Percentiles rank a stretch among this genome's conserved stretches.
phyloP scores from a whole-genome alignment of 2,329 filamentous ascomycete species.

The Sclerotinia nivalis region DNA sequence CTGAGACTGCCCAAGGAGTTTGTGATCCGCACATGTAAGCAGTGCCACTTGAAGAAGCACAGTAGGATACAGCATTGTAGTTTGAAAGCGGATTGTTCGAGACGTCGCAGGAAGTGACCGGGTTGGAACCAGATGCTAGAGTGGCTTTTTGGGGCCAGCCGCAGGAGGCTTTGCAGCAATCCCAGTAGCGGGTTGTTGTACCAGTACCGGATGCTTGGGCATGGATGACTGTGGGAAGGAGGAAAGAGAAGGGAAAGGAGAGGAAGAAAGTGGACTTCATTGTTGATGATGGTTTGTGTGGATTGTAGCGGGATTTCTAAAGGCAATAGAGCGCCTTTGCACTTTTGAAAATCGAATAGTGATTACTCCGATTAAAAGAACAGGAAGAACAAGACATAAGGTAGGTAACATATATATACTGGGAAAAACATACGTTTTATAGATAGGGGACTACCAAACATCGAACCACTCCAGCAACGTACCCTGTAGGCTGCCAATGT shows the following conservation, averaged over 20 bases:
- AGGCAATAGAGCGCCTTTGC: background rate
- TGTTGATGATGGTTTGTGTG: background rate
- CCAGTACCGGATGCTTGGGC: constrained; percentile 33
- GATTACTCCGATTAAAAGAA: background rate
- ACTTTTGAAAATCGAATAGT: background rate
- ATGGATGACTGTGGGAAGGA: constrained; percentile 30
- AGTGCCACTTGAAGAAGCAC: constrained; percentile 50
- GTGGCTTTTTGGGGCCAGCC: constrained; percentile 59
- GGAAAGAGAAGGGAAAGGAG: constrained; percentile 25
- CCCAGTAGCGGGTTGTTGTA: constrained; percentile 53
- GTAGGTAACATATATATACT: background rate
- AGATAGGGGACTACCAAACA: background rate
- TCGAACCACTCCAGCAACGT: background rate
- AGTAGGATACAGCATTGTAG: constrained; percentile 52
- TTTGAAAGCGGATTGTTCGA: constrained; percentile 56
- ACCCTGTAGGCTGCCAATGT: background rate
- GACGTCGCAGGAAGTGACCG: constrained; percentile 41
- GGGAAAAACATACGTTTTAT: background rate
- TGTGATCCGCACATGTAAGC: constrained; percentile 63
- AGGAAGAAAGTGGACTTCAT: background rate
- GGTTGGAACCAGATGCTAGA: constrained; percentile 43
- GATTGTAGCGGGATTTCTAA: background rate
- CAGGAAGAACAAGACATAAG: background rate
- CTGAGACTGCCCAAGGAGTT: constrained; percentile 61
- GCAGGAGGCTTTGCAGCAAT: constrained; percentile 73